These are phyloP conservation scores for Saturnispora mendoncae DNA, from an alignment of 805 yeast species.

Conservation along the genomic window DNA sequence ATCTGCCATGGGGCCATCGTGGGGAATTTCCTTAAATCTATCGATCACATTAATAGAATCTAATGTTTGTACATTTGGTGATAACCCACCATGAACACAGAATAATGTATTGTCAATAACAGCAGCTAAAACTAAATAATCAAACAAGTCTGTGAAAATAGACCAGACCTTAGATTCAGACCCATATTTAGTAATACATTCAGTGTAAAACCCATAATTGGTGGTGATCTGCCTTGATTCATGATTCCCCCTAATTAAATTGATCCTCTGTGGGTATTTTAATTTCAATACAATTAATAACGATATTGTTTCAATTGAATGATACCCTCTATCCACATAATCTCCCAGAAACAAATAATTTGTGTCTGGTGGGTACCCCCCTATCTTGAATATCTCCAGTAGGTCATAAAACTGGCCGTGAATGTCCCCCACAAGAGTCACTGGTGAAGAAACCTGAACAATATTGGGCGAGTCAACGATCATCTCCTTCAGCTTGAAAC, in stretches of 20 bases:
- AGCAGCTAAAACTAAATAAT: slow-evolving; percentile 79
- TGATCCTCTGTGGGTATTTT: slow-evolving; percentile 78
- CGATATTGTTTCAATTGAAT: slow-evolving; percentile 86
- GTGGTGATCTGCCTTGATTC: slow-evolving; percentile 96
- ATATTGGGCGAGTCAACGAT: slow-evolving; percentile 78
- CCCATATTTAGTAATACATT: slow-evolving; percentile 85
- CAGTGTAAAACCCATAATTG: slow-evolving; percentile 93
- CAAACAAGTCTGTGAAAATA: slow-evolving; percentile 86
- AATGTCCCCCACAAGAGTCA: slow-evolving; percentile 94
- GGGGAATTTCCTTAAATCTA: slow-evolving; percentile 91
- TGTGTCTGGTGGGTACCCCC: slow-evolving; percentile 89
- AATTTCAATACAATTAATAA: slow-evolving; percentile 73
- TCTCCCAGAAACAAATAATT: slow-evolving; percentile 91
- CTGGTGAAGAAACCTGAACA: slow-evolving; percentile 74
- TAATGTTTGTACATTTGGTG: slow-evolving; percentile 89
- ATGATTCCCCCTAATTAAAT: slow-evolving; percentile 86
- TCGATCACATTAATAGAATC: slow-evolving; percentile 89
- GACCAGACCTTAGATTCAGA: slow-evolving; percentile 69
- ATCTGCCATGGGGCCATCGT: slow-evolving; percentile 99
- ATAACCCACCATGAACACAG: slow-evolving; percentile 94
- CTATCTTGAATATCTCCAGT: slow-evolving; percentile 85
- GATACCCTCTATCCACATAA: slow-evolving; percentile 92
- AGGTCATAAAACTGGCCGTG: slow-evolving; percentile 96
- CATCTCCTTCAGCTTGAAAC: slow-evolving; percentile 75
- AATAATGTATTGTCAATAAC: slow-evolving; percentile 84